Conservation (phyloP, 2,329 filamentous ascomycete species). For the Lecanosticta acicola region DNA sequence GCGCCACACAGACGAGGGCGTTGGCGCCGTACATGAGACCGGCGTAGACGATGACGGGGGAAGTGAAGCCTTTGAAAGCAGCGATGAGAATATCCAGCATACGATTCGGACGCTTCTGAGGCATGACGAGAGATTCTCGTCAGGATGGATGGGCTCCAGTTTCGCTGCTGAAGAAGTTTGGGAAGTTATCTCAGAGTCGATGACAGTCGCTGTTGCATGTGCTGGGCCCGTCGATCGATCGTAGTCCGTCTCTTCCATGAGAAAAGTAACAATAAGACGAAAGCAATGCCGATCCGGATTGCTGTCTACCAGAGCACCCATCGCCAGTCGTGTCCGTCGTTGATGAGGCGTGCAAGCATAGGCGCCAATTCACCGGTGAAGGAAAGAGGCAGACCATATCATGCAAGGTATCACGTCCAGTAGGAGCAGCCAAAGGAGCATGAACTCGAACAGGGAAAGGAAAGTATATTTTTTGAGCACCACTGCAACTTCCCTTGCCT, state of each 20-base stretch:
- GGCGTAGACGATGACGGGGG: constrained; percentile 22
- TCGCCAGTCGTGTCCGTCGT: constrained; percentile 44
- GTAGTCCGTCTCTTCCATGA: constrained; percentile 57
- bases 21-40: constrained; percentile 26
- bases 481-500: neutral
- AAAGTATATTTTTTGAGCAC: too few relatives aligned
- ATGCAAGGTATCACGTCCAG: constrained; percentile 29
- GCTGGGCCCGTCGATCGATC: constrained; percentile 12
- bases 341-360: constrained; percentile 47
- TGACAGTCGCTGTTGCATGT: neutral
- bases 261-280: constrained; percentile 54
- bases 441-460: too few relatives aligned
- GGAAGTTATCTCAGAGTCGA: neutral
- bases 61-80: constrained; percentile 24
- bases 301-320: constrained; percentile 51
- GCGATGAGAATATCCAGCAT: constrained; percentile 36
- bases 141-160: constrained; percentile 40
- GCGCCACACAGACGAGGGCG: constrained; percentile 29
- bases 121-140: constrained; percentile 37
- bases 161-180: neutral
- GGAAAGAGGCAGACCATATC: constrained; percentile 27
- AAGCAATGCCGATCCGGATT: constrained; percentile 46
- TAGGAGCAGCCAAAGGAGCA: too few relatives aligned
- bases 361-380: constrained; percentile 32
- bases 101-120: constrained; percentile 40